Percentiles rank a stretch among this genome's conserved stretches.
These are phyloP conservation scores for Tripterygium wilfordii DNA, from an alignment of 177 flowering plant species.

Conservation along the genomic window DNA sequence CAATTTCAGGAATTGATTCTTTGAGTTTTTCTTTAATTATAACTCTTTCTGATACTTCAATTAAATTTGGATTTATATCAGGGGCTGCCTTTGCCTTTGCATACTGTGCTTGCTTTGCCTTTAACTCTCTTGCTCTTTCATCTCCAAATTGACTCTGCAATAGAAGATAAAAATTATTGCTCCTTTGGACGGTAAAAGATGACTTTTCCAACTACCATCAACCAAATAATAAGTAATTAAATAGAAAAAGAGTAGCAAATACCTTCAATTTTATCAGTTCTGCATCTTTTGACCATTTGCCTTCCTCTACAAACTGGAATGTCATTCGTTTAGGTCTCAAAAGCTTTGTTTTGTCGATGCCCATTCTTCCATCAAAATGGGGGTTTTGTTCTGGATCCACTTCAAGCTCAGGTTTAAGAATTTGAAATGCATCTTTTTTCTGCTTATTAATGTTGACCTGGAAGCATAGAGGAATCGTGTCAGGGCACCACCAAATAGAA, in stretches of 20 bases:
- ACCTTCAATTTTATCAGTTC: slow-evolving; percentile 84
- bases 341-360: slow-evolving; percentile 74
- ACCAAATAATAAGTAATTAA: neutral
- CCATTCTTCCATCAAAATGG: slow-evolving; percentile 81
- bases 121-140: slow-evolving; percentile 90
- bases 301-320: slow-evolving; percentile 98
- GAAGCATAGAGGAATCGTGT: slow-evolving; percentile 5
- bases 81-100: slow-evolving; percentile 89
- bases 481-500: neutral
- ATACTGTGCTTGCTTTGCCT: slow-evolving; percentile 81
- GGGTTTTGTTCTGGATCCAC: slow-evolving; percentile 85
- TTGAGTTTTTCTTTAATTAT: slow-evolving; percentile 72
- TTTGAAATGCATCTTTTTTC: slow-evolving; percentile 93
- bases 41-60: slow-evolving; percentile 88
- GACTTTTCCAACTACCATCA: neutral
- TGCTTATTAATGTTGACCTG: slow-evolving; percentile 99
- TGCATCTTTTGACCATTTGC: slow-evolving; percentile 93
- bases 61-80: slow-evolving; percentile 92
- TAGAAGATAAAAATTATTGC: neutral
- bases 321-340: slow-evolving; percentile 86
- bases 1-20: slow-evolving; percentile 84
- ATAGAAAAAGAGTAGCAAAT: neutral
- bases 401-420: slow-evolving; percentile 87
- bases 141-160: slow-evolving; percentile 93
- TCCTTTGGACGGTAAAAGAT: neutral